Evolutionary conservation across 2,329 filamentous ascomycete species (phyloP).

Genomic region (Stachybotrys echinatus): DNA sequence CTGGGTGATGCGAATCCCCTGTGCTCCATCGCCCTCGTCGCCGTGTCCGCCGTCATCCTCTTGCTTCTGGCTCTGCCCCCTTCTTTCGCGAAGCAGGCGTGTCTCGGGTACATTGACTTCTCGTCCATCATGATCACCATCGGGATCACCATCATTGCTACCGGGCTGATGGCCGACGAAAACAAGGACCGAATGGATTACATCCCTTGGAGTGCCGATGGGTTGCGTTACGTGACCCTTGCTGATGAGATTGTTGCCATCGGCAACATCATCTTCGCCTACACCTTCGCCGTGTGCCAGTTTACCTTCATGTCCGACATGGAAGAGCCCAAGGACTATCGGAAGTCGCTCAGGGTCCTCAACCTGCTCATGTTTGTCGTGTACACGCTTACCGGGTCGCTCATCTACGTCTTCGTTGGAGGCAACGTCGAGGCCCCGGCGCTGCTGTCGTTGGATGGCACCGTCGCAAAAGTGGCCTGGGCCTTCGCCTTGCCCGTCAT

Average conservation of each 20-base stretch:
- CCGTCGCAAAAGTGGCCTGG: constrained; percentile 58
- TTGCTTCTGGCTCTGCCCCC: constrained; percentile 32
- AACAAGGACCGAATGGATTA: no score
- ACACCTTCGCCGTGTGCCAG: constrained; percentile 40
- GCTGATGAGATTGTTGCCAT: constrained; percentile 49
- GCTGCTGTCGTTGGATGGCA: constrained; percentile 50
- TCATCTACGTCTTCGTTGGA: constrained; percentile 63
- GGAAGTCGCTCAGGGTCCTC: constrained; percentile 48
- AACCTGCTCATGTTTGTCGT: constrained; percentile 52
- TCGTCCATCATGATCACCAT: constrained; percentile 55
- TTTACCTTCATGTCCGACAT: constrained; percentile 40
- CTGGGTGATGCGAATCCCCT: constrained; percentile 37
- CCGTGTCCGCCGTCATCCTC: constrained; percentile 30
- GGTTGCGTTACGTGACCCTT: constrained; percentile 38
- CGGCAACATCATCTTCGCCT: constrained; percentile 62
- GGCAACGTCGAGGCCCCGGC: constrained; percentile 55
- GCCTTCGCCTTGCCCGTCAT: constrained; percentile 63
- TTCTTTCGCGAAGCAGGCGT: constrained; percentile 32
- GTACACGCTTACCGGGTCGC: constrained; percentile 56
- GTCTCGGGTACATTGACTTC: constrained; percentile 44
- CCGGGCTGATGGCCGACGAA: constrained; percentile 38
- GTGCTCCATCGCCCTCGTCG: constrained; percentile 30
- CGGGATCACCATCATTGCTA: constrained; percentile 55
- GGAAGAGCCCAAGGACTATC: constrained; percentile 32
- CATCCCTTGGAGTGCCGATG: no score